A percentile compares a stretch with the other conserved stretches of the same genome.
phyloP scores from a whole-genome alignment of 352 stramenopile genomes.

The Globisporangium recalcitrans region DNA sequence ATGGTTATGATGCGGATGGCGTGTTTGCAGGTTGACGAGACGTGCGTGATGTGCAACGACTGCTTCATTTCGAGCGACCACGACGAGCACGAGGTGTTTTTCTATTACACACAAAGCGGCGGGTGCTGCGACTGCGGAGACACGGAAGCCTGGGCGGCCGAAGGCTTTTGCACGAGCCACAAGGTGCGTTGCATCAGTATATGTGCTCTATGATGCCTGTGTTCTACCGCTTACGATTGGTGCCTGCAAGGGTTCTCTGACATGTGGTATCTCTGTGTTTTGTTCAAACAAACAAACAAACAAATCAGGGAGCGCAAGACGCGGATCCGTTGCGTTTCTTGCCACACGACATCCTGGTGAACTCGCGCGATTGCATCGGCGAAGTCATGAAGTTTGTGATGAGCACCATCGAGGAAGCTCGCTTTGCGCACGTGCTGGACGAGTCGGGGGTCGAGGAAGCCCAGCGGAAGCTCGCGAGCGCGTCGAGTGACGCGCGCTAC shows the following conservation, averaged over 20 bases:
- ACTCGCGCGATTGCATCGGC: slow-evolving; percentile 52
- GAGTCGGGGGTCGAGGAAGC: slow-evolving; percentile 44
- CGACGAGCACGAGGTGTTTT: slow-evolving; percentile 91
- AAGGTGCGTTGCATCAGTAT: slow-evolving; percentile 36
- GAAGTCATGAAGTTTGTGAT: slow-evolving; percentile 71
- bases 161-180: slow-evolving; percentile 94
- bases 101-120: slow-evolving; percentile 93
- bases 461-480: slow-evolving; percentile 40
- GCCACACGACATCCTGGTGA: slow-evolving; percentile 45
- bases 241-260: neutral
- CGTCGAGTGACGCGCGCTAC: slow-evolving; percentile 61
- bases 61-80: slow-evolving; percentile 96
- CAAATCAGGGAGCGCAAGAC: slow-evolving; percentile 61
- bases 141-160: slow-evolving; percentile 92
- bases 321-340: slow-evolving; percentile 56
- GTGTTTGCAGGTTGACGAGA: slow-evolving; percentile 86
- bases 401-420: slow-evolving; percentile 55
- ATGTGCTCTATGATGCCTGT: neutral
- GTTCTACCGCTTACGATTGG: neutral
- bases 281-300: neutral
- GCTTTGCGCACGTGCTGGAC: slow-evolving; percentile 50
- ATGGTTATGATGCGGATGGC: neutral
- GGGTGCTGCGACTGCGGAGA: slow-evolving; percentile 98
- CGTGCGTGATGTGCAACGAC: slow-evolving; percentile 97
- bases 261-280: neutral